phyloP scores from a whole-genome alignment of 768 basidiomycete species.

The Tremella mesenterica region DNA sequence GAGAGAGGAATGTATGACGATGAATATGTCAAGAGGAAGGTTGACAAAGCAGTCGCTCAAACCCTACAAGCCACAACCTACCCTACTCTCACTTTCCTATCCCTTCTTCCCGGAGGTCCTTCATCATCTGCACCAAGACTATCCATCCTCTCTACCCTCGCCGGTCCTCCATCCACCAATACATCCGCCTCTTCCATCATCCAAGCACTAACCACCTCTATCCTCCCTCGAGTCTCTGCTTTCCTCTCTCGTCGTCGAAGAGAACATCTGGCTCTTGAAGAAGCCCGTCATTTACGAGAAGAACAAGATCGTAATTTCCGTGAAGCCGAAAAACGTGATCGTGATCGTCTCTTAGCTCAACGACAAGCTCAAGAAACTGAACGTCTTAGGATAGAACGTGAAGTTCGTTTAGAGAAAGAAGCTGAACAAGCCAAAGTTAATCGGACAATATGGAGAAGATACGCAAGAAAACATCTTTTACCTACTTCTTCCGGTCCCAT shows the following conservation, averaged over 20 bases:
- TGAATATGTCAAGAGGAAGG: not conserved
- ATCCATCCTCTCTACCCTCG: conserved; percentile 77
- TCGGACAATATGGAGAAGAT: conserved; percentile 52
- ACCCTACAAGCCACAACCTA: conserved; percentile 74
- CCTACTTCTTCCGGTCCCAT: conserved; percentile 21
- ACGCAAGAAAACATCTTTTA: conserved; percentile 53
- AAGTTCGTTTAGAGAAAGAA: conserved; percentile 16
- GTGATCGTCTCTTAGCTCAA: conserved; percentile 55
- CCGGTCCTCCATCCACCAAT: conserved; percentile 55
- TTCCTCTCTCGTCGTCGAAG: conserved; percentile 60
- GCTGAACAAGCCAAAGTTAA: conserved; percentile 36
- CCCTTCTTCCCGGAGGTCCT: conserved; percentile 56
- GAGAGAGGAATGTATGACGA: too few relatives aligned
- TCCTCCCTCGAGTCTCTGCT: conserved; percentile 72
- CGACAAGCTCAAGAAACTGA: conserved; percentile 50
- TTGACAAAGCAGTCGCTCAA: conserved; percentile 35
- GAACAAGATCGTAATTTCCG: conserved; percentile 67
- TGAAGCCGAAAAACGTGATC: conserved; percentile 58
- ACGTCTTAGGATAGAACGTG: conserved; percentile 1
- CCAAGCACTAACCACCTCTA: conserved; percentile 58
- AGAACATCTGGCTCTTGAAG: conserved; percentile 43
- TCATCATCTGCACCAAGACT: conserved; percentile 48
- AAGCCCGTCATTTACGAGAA: conserved; percentile 59
- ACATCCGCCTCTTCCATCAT: conserved; percentile 60
- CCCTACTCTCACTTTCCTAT: conserved; percentile 84